A percentile compares a stretch with the other conserved stretches of the same genome.
phyloP scores from a whole-genome alignment of 148 eudicot genomes.

The Chenopodium quinoa region DNA sequence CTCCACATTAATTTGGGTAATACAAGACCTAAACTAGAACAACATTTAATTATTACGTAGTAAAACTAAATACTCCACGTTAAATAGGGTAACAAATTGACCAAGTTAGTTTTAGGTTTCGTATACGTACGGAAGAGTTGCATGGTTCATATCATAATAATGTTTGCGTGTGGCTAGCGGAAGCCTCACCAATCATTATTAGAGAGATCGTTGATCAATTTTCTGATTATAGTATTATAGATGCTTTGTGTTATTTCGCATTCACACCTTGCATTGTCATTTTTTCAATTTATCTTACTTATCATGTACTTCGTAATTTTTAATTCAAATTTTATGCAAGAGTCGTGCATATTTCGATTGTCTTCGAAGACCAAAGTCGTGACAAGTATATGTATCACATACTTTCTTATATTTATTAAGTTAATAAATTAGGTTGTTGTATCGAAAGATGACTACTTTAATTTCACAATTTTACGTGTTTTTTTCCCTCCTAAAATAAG shows the following conservation, averaged over 20 bases:
- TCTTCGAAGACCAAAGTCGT: background rate
- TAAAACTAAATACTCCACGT: too few species aligned
- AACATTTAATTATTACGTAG: too few species aligned
- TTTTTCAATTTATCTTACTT: too few species aligned
- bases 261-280: slow-evolving; percentile 8
- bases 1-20: too few species aligned
- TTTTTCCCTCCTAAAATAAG: too few species aligned
- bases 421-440: too few species aligned
- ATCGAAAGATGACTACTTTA: too few species aligned
- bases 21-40: too few species aligned
- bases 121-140: background rate
- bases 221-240: background rate
- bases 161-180: background rate
- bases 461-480: too few species aligned
- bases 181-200: slow-evolving; percentile 4
- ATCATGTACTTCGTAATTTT: too few species aligned
- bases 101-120: background rate
- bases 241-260: slow-evolving; percentile 4
- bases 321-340: background rate
- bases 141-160: background rate
- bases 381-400: too few species aligned
- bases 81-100: background rate
- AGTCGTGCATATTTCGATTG: background rate
- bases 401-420: too few species aligned
- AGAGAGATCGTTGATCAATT: background rate